These are phyloP conservation scores for Neurospora crassa DNA, from an alignment of 2,329 filamentous ascomycete species.

Conservation along the genomic window DNA sequence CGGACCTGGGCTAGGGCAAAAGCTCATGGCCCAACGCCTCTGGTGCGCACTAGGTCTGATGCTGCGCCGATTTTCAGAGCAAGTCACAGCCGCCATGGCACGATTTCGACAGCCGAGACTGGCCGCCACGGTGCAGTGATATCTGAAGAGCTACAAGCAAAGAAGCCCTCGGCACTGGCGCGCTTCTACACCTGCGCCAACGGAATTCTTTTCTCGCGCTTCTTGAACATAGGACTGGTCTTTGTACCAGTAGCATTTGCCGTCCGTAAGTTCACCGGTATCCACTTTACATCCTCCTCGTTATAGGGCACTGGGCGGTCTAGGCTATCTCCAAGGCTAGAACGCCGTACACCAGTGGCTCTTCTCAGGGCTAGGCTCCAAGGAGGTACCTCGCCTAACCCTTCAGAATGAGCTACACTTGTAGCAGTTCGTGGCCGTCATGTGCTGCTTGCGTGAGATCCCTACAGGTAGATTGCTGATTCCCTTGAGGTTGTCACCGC, in stretches of 20 bases:
- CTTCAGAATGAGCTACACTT: background rate
- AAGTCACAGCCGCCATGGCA: background rate
- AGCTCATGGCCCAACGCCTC: slow-evolving; percentile 18
- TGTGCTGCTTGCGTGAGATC: background rate
- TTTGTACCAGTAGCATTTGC: slow-evolving; percentile 63
- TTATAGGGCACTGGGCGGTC: background rate
- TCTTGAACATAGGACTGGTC: slow-evolving; percentile 56
- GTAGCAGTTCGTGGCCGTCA: background rate
- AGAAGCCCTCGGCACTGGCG: slow-evolving; percentile 4
- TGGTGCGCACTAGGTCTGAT: slow-evolving; percentile 5
- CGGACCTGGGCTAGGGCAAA: slow-evolving; percentile 22
- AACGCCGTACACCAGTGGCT: background rate
- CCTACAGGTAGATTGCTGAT: background rate
- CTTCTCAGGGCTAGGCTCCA: background rate
- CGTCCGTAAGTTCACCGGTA: slow-evolving; percentile 23
- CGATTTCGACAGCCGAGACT: background rate
- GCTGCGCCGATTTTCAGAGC: background rate
- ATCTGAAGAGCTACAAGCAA: background rate
- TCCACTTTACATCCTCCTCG: background rate
- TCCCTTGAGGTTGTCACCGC: background rate
- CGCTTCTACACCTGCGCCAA: slow-evolving; percentile 35
- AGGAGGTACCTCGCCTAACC: background rate
- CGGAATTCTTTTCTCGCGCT: slow-evolving; percentile 50
- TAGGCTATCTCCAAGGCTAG: background rate
- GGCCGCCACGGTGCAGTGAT: background rate